Evolutionary conservation across 2,329 filamentous ascomycete species (phyloP).

Genomic region (Talaromyces sp.): DNA sequence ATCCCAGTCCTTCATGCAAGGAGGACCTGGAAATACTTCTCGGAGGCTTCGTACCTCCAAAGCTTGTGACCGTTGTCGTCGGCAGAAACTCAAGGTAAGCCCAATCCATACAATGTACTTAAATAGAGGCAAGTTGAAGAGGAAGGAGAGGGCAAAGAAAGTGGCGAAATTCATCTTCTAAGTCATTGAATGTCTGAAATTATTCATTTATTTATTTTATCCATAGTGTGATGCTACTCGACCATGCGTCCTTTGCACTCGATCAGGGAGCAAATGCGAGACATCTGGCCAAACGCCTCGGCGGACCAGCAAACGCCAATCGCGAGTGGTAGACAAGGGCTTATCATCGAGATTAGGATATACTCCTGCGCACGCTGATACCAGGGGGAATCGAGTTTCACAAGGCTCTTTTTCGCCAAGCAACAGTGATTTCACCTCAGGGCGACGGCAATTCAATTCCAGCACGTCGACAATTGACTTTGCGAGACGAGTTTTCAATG

Average conservation of each 20-base stretch:
- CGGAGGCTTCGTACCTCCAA: conserved; percentile 8
- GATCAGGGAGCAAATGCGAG: conserved; percentile 14
- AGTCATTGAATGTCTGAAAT: neutral
- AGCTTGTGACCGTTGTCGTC: conserved; percentile 16
- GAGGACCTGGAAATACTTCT: conserved; percentile 10
- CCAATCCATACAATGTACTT: neutral
- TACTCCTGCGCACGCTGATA: neutral
- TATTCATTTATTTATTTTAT: neutral
- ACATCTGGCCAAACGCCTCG: conserved; percentile 7
- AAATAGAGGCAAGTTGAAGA: neutral
- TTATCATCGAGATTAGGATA: neutral
- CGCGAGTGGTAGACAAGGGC: neutral
- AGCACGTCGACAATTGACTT: conserved; percentile 17
- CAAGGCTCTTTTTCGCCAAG: neutral
- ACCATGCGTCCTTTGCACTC: conserved; percentile 24
- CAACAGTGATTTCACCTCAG: neutral
- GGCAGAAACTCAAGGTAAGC: conserved; percentile 28
- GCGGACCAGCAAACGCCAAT: neutral
- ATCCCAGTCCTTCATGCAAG: neutral
- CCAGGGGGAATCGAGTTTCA: neutral
- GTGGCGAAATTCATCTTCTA: neutral
- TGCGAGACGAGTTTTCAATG: conserved; percentile 15
- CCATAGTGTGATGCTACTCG: conserved; percentile 52
- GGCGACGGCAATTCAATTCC: conserved; percentile 8
- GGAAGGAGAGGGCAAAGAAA: neutral